These are phyloP conservation scores for Oehlia diaphana DNA, from an alignment of 192 early-diverging fungal genomes.

Conservation along the genomic window DNA sequence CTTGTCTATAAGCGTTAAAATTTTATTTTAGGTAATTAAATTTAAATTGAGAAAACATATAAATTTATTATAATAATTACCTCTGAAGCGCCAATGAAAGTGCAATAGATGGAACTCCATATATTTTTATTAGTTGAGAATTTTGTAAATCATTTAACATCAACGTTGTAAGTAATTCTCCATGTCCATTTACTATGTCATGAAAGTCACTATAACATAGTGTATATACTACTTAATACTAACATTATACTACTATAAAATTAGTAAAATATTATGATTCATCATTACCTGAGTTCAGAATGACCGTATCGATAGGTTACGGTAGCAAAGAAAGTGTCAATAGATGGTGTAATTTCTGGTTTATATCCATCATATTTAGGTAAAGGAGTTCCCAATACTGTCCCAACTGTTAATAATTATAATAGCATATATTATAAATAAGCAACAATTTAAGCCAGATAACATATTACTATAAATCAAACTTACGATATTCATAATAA, in stretches of 20 bases:
- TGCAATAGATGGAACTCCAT: constrained; percentile 1
- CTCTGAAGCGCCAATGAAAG: constrained; percentile 19
- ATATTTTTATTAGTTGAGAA: neutral
- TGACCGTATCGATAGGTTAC: constrained; percentile 16
- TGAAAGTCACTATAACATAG: neutral
- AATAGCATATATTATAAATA: neutral
- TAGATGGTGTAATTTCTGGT: neutral
- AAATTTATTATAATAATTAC: neutral
- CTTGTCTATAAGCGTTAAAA: neutral
- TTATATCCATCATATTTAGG: constrained; percentile 2
- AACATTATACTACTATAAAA: neutral
- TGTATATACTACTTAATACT: too few relatives aligned
- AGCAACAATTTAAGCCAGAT: neutral
- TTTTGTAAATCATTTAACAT: neutral
- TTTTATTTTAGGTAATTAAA: neutral
- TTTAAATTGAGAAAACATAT: neutral
- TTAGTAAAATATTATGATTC: too few relatives aligned
- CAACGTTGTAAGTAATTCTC: neutral
- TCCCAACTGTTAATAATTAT: neutral
- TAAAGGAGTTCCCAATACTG: neutral
- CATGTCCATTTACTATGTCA: constrained; percentile 2
- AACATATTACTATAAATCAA: neutral
- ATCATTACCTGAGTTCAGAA: neutral
- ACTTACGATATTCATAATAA: neutral
- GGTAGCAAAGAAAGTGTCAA: constrained; percentile 4